Evolutionary conservation across 352 stramenopile genomes (phyloP), one percentile per base, ranked within the genome.

Genomic region (Hyaloperonospora arabidopsidis): DNA sequence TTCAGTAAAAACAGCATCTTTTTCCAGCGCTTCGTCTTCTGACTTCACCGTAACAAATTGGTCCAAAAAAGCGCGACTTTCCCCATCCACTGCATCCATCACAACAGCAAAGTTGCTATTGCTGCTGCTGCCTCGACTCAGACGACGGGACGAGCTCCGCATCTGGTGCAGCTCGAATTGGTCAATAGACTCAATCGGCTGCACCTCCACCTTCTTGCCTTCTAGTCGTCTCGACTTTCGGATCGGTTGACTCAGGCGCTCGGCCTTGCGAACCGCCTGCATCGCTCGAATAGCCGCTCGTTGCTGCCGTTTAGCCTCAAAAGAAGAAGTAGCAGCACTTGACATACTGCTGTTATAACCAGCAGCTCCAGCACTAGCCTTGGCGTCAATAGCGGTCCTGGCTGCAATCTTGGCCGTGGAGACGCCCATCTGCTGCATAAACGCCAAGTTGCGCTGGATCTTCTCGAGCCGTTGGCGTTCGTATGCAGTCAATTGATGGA

Each of bases 361-460:
- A 8, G n/a, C n/a, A n/a, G n/a, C n/a, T n/a, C 25, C n/a, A 11
- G 2, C 35, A 18, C n/a, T 4, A 18, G 5, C n/a, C 12, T 18
- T 4, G 15, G 61, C 49, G 2, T 48, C 47, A 5, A 82, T 48
- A 0, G 74, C 63, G 5, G 78, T 90, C 12, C 80, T 68, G 1
- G 80, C 80, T 2, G 67, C 63, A 18, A 87, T 86, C 57, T 84
- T 88, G 6, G 77, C 77, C 17, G 77, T 89, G 6, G 78, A 85
- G 21, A 93, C 74, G 11, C 84, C 84, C 72, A 94, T 89, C 39
- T 78, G 73, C 48, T 74, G 68, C 81, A 94, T 89, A 54, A 92
- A 89, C 22, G 85, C 72, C 48, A 91, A 49, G 55, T 94, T 92
- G 25, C 84, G 79, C 67, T 85, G 67, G 49, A 94, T 92, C 56